These are phyloP conservation scores for Trichoderma erinaceum DNA, from an alignment of 495 filamentous ascomycete genomes.

Conservation along the genomic window DNA sequence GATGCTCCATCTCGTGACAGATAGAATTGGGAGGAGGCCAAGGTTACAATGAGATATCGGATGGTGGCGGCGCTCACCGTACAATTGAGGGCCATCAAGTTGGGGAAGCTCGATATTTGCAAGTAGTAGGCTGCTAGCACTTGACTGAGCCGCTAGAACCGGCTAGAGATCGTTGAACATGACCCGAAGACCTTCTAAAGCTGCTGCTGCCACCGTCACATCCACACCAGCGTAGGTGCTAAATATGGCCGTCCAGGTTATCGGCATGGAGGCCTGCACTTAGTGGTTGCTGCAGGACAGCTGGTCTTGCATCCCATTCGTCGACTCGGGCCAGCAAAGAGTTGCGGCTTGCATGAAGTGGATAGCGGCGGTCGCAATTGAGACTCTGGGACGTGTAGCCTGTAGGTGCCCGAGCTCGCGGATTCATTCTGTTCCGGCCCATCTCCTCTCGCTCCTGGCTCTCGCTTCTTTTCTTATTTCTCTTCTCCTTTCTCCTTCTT, in stretches of 20 bases:
- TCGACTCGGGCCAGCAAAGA: background rate
- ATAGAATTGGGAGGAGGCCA: no score
- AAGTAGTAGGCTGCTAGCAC: no score
- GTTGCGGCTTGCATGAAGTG: background rate
- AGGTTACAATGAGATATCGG: no score
- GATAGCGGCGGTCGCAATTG: background rate
- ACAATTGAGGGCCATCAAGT: no score
- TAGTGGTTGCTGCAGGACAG: background rate
- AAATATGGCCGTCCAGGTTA: background rate
- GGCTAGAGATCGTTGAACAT: no score
- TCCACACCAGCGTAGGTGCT: background rate
- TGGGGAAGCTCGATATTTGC: no score
- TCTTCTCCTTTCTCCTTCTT: background rate
- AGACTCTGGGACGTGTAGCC: background rate
- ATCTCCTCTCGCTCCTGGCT: background rate
- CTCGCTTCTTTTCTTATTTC: background rate
- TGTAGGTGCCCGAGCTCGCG: slow-evolving; percentile 2
- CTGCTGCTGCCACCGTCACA: no score
- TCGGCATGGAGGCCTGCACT: background rate
- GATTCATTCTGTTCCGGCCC: background rate
- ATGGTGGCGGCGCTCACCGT: no score
- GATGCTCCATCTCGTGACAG: no score
- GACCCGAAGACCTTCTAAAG: no score
- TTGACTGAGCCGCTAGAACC: no score
- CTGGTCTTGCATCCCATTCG: background rate